These are phyloP conservation scores for Rhodofomes roseus DNA, from an alignment of 1,284 basidiomycete species.

Conservation along the genomic window DNA sequence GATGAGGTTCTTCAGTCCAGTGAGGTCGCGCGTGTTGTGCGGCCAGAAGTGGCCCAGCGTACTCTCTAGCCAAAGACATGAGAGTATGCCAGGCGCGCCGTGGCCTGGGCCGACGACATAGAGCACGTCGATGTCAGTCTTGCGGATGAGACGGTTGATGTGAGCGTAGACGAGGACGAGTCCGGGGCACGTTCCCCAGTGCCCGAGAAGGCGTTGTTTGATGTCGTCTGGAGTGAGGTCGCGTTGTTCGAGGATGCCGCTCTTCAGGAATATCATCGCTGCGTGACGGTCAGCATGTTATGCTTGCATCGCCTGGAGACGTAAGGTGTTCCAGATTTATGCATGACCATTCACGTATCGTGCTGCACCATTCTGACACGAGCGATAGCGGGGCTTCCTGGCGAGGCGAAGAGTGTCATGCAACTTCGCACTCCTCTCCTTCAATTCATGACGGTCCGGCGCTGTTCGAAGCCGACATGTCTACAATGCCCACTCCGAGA, in stretches of 20 bases:
- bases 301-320: background rate
- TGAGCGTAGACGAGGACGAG: constrained; percentile 79
- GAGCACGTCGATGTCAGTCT: constrained; percentile 54
- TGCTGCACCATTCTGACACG: no score
- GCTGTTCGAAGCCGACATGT: no score
- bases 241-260: constrained; percentile 67
- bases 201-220: constrained; percentile 75
- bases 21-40: constrained; percentile 59
- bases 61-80: constrained; percentile 81
- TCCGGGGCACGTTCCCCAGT: constrained; percentile 79
- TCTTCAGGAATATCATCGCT: constrained; percentile 81
- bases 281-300: background rate
- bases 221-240: constrained; percentile 63
- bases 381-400: no score
- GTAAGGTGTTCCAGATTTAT: no score
- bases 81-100: constrained; percentile 78
- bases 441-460: no score
- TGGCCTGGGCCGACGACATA: constrained; percentile 79
- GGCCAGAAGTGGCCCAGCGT: constrained; percentile 73
- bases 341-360: no score
- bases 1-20: constrained; percentile 66
- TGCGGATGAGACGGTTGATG: constrained; percentile 70
- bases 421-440: no score
- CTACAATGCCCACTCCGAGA: no score
- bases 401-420: no score